Percentiles rank a stretch among this genome's conserved stretches.
phyloP scores from a whole-genome alignment of 2,329 filamentous ascomycete genomes.

The Davidsoniella virescens region DNA sequence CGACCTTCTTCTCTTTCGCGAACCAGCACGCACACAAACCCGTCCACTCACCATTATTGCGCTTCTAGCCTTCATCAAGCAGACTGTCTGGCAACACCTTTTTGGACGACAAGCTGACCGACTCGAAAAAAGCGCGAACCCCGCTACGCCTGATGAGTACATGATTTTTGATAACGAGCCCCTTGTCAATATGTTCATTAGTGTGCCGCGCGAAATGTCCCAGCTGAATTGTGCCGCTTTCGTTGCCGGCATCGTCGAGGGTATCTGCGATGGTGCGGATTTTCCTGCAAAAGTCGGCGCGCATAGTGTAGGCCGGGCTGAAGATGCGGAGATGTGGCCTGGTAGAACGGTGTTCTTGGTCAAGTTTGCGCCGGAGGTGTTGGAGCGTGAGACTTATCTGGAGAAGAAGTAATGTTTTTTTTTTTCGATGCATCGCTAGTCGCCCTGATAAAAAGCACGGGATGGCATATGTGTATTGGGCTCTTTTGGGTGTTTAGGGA shows the following conservation, averaged over 20 bases:
- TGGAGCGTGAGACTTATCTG: constrained; percentile 78
- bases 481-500: constrained; percentile 1
- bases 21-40: constrained; percentile 51
- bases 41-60: constrained; percentile 78
- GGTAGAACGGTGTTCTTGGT: constrained; percentile 91
- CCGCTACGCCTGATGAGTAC: constrained; percentile 80
- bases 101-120: constrained; percentile 84
- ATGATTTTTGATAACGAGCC: constrained; percentile 99
- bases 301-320: constrained; percentile 48
- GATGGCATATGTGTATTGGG: background rate
- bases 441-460: too few relatives aligned
- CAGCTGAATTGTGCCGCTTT: constrained; percentile 94
- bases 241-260: constrained; percentile 88
- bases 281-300: constrained; percentile 82
- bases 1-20: constrained; percentile 80
- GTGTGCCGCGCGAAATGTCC: constrained; percentile 85
- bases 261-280: constrained; percentile 81
- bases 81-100: constrained; percentile 78
- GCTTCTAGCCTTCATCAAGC: constrained; percentile 89
- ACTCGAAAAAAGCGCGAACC: constrained; percentile 72
- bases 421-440: too few relatives aligned
- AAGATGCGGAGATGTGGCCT: constrained; percentile 74
- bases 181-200: constrained; percentile 85
- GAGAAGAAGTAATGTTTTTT: constrained; percentile 32
- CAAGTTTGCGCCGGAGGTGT: constrained; percentile 77